These are phyloP conservation scores for Fusarium verticillioides DNA, from an alignment of 2,329 filamentous ascomycete species.

Conservation along the genomic window DNA sequence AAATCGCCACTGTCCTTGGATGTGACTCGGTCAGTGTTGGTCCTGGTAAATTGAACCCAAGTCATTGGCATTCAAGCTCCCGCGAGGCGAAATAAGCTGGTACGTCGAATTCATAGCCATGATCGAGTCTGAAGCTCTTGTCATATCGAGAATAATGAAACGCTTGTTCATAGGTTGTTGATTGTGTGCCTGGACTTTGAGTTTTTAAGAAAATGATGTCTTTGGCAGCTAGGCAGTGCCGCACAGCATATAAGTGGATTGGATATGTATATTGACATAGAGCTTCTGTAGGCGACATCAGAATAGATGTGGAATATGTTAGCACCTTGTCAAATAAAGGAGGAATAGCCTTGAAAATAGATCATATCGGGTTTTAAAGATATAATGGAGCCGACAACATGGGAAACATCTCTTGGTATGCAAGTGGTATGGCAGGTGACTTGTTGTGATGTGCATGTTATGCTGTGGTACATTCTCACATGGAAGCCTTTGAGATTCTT, in stretches of 20 bases:
- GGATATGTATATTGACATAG: neutral
- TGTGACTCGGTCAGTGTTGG: neutral
- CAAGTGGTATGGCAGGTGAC: neutral
- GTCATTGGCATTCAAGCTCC: neutral
- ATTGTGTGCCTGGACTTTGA: neutral
- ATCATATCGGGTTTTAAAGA: neutral
- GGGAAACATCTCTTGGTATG: neutral
- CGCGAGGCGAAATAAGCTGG: neutral
- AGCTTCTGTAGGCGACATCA: neutral
- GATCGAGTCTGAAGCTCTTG: neutral
- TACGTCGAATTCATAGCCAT: neutral
- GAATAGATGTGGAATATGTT: neutral
- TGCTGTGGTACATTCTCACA: neutral
- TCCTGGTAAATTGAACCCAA: neutral
- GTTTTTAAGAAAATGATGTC: neutral
- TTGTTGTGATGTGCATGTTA: neutral
- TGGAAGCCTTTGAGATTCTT: neutral
- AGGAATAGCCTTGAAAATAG: too few species aligned
- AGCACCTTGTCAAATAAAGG: too few species aligned
- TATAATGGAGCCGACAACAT: neutral
- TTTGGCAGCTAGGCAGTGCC: neutral
- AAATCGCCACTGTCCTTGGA: neutral
- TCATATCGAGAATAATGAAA: neutral
- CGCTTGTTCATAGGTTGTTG: neutral
- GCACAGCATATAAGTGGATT: neutral